Evolutionary conservation across 106 monocot genomes (phyloP), one percentile per base, ranked within the genome.

Genomic region (Alisma plantagoaquatica): DNA sequence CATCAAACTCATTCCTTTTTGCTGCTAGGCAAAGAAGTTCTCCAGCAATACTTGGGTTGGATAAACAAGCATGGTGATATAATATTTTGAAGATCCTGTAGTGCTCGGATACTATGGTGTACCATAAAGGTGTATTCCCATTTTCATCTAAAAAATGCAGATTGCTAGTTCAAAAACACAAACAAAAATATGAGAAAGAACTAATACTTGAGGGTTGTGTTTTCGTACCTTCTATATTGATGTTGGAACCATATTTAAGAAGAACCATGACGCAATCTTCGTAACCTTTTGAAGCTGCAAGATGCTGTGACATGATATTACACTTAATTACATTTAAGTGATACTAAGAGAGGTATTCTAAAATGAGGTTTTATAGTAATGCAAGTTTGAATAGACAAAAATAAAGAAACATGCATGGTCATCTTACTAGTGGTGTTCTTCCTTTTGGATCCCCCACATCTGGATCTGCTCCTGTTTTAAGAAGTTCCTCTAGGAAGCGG

Each of bases 351-450:
- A n/a, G n/a, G n/a, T n/a, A n/a, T n/a, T n/a, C n/a, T n/a, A n/a
- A n/a, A n/a, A n/a, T n/a, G n/a, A n/a, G n/a, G n/a, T n/a, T n/a
- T n/a, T n/a, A n/a, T n/a, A n/a, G n/a, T n/a, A n/a, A n/a, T n/a
- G n/a, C n/a, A n/a, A n/a, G n/a, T n/a, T n/a, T n/a, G n/a, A n/a
- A n/a, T n/a, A n/a, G n/a, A n/a, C n/a, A n/a, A n/a, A n/a, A n/a
- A n/a, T n/a, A n/a, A n/a, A n/a, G n/a, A n/a, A n/a, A n/a, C n/a
- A n/a, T 38, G 46, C 1, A 28, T n/a, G 0, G 30, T 0, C 7
- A 49, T 28, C 53, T 46, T 82, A 96, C 83, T 80, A 88, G 54
- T 49, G 94, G 81, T 56, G 94, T 96, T 71, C 87, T 77, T 81
- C 88, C 88, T 66, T 68, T 78, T 10, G 78, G 74, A 29, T 96